phyloP scores from a whole-genome alignment of 139 green algal species.

The Chara braunii region DNA sequence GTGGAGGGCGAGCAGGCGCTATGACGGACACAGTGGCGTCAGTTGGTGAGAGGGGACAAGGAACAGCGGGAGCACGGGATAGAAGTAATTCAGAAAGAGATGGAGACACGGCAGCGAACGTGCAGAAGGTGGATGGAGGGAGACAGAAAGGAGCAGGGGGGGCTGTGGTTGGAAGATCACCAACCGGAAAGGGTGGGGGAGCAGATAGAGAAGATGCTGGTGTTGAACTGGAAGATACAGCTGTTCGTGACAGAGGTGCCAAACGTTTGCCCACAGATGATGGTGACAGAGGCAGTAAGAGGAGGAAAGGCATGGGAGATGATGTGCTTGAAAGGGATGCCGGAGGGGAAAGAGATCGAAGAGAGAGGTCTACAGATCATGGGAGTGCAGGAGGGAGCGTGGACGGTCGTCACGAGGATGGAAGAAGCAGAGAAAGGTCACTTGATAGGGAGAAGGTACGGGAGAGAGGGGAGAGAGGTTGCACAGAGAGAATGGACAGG shows the following conservation, averaged over 20 bases:
- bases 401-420: no score
- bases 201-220: background rate
- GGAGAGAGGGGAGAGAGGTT: no score
- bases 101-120: background rate
- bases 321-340: background rate
- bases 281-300: background rate
- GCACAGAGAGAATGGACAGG: no score
- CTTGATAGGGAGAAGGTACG: no score
- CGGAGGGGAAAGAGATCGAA: conserved; percentile 1
- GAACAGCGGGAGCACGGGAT: no score
- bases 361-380: no score
- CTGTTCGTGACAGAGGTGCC: background rate
- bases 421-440: no score
- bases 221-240: background rate
- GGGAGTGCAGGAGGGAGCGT: no score
- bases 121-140: background rate
- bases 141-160: conserved; percentile 9
- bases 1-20: conserved; percentile 4
- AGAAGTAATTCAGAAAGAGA: background rate
- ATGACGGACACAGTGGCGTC: background rate
- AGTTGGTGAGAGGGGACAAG: background rate
- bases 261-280: no score
- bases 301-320: background rate
- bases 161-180: background rate
- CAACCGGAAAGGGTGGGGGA: conserved; percentile 4